A percentile compares a stretch with the other conserved stretches of the same genome.
These are phyloP conservation scores for Paspalum notatum DNA, from an alignment of 176 grass and related monocot genomes.

Conservation along the genomic window DNA sequence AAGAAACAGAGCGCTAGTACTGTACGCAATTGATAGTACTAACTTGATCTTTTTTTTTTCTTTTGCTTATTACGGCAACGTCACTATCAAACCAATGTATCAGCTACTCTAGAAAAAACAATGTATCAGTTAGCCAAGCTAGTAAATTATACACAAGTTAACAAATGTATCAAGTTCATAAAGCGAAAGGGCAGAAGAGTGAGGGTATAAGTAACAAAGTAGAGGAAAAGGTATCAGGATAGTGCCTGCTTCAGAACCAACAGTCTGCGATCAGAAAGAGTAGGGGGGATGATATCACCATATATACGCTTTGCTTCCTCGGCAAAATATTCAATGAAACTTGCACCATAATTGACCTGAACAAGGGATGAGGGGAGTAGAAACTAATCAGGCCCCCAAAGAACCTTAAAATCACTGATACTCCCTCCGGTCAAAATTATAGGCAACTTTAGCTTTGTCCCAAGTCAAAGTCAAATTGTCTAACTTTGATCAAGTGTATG, in stretches of 20 bases:
- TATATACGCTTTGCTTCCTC: constrained; percentile 97
- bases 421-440: too few species aligned
- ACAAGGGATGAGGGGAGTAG: constrained; percentile 29
- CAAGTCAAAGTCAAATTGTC: too few species aligned
- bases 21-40: not conserved
- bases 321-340: constrained; percentile 90
- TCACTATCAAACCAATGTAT: constrained; percentile 1
- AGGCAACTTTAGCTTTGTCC: too few species aligned
- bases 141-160: not conserved
- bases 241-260: constrained; percentile 90
- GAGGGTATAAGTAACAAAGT: constrained; percentile 10
- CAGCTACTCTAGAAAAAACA: constrained; percentile 26
- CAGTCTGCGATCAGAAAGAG: constrained; percentile 76
- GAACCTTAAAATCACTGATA: constrained; percentile 8
- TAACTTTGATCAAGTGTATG: too few species aligned
- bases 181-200: not conserved
- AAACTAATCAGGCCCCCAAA: constrained; percentile 30
- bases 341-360: constrained; percentile 91
- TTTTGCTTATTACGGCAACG: not conserved
- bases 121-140: not conserved
- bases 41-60: not conserved
- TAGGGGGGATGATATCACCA: constrained; percentile 89
- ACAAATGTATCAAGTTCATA: not conserved
- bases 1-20: not conserved
- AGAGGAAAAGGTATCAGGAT: constrained; percentile 23